Base-by-base conservation (phyloP, 495 filamentous ascomycete species). In the Choiromyces venosus region DNA sequence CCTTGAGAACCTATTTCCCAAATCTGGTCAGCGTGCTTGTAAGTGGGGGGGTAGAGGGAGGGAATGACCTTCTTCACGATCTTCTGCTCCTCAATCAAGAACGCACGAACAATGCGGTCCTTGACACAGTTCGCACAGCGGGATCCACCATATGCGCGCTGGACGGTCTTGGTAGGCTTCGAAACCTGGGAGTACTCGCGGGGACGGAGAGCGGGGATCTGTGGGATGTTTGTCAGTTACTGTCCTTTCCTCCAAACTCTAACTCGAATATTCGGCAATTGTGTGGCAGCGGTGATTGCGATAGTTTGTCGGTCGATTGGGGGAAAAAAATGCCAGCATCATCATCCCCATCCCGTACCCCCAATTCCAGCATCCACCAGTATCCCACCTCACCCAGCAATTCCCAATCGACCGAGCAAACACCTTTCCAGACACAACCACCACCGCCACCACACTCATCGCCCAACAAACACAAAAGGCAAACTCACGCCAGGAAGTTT, bases 81-180 rank as follows among this genome's bases (percentile, higher is more conserved):
- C 93, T 98, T 98, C 88, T 99, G 95, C 89, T 99, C 95, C 88
- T 98, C 95, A 79, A 98, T 97, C 86, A 98, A 86, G 90, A 97
- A 98, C 65, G 95, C 96, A 76, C 96, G 92, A 71, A 97, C 92
- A 78, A 99, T 89, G 78, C 95, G 88, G 88, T 99, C 96, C 86
- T 94, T 94, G 81, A 98, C 95, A 85, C 95, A 99, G 87, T 94
- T 96, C 80, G 92, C 92, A 88, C 95, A 99, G 86, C 95, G 90
- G 76, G 93, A 97, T 83, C 95, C 96, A 84, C 95, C 95, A 83
- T 99, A 99, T 79, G 95, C 93, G 81, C 95, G 92, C 87, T 93
- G 92, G 84, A 99, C 95, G 81, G 92, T 97, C 91, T 99, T 99
- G 89, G 96, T 94, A 83, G 96, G 95, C 84, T 91, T 91, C 80